Evolutionary conservation across 768 basidiomycete genomes (phyloP), one percentile per base, ranked within the genome.

Genomic region (Naematelia aurantialba): DNA sequence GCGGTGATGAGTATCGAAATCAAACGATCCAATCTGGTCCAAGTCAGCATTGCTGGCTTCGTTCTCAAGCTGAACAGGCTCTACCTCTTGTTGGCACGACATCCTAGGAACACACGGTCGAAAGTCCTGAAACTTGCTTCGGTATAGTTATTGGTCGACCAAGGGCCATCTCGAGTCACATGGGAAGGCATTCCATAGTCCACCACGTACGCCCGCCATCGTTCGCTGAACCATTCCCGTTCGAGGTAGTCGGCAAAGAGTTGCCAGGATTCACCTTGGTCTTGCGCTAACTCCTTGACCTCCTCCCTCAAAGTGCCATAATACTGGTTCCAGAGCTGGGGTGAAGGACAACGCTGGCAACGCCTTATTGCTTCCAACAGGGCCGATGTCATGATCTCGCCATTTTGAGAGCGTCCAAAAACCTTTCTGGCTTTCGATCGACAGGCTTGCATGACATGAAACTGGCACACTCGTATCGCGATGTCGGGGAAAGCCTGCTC

Each of bases 91-190:
- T 60, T 60, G 2, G 54, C 45, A 3, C 54, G 42, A 55, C 54
- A 60, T 4, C 24, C 45, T 30, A 60, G 47, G 29, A 60, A 60
- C 3, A 60, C 54, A 5, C 47, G 24, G 22, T 60, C 59, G 22
- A 60, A 60, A 21, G 49, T 51, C 3, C 54, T 25, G 27, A 60
- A 60, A 5, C 14, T n/a, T 2, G 59, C 59, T 50, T 60, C 59
- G 31, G 27, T 12, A 39, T 55, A 60, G 22, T 56, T 56, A 44
- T 60, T 60, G 5, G 54, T 56, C 3, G 59, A 60, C 59, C 59
- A 60, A 12, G 59, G 59, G 14, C 59, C 59, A 45, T 60, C 59
- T 17, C 59, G 42, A 17, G 52, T 55, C 19, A 60, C 39, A 26
- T 39, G 34, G 2, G 42, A 5, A 22, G 59, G 59, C 13, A 60